Base-by-base conservation (phyloP, 805 yeast genomes). In the Saccharomyces eubayanus region DNA sequence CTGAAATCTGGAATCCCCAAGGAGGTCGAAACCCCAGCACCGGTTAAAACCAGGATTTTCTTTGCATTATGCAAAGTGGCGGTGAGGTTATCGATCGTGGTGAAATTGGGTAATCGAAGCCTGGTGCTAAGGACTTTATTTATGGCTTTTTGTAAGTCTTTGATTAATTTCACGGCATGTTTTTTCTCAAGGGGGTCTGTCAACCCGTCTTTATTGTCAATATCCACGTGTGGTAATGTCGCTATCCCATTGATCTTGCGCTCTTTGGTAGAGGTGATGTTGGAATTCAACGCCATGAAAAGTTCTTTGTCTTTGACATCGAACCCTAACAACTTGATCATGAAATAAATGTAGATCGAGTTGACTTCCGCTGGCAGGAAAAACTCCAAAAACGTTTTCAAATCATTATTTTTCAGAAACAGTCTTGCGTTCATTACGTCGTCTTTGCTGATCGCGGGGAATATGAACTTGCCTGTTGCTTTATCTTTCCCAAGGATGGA, bases 1-100 rank as follows among this genome's bases (percentile, higher is more conserved):
- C 97, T 78, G 71, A 90, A 89, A 71, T 89, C 97, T 0, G 97
- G 97, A 52, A 89, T 90, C 6, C 97, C 97, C 52, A 89, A 71
- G 1, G 89, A 82, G 2, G 97, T 89, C 36, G 95, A 87, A 52
- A 90, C 89, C 27, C 97, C 97, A 0, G 97, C 97, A 14, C 97
- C 97, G 0, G 96, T 88, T 24, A 90, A 67, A 0, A 90, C 90
- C 55, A 91, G 63, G 10, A 90, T 77, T 45, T 81, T 84, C 12
- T 76, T 64, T 0, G 94, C 80, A 6, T 71, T 72, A n/a, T 73
- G 59, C 24, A 91, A 73, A 40, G 78, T 77, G 1, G 72, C 74
- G 1, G 80, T 68, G 1, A 85, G 81, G 55, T 83, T 81, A 10
- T 83, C 85, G 2, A 88, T 61, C 0, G 85, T 80, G 51, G 74